A percentile compares a stretch with the other conserved stretches of the same genome.
Conservation (phyloP, 768 basidiomycete genomes). For the Tricholoma saponaceum region DNA sequence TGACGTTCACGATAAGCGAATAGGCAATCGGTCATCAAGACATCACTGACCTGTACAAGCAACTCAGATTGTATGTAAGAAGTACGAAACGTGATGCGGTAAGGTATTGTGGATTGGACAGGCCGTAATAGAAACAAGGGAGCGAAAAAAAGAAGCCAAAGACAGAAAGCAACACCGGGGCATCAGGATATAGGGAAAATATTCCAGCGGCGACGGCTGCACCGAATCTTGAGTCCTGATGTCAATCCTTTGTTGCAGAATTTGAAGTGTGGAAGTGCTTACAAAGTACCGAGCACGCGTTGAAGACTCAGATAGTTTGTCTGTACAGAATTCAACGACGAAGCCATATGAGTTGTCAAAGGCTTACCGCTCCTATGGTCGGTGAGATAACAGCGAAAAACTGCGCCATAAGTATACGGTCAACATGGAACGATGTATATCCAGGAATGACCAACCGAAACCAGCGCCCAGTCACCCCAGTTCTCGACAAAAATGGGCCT, state of each 20-base stretch:
- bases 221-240: conserved; percentile 52
- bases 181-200: conserved; percentile 73
- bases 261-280: conserved; percentile 24
- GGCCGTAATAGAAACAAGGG: conserved; percentile 91
- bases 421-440: conserved; percentile 3
- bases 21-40: not conserved
- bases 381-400: conserved; percentile 91
- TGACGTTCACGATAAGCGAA: conserved; percentile 21
- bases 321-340: conserved; percentile 30
- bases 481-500: conserved; percentile 77
- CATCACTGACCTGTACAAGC: conserved; percentile 52
- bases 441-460: conserved; percentile 57
- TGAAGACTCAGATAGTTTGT: conserved; percentile 85
- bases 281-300: conserved; percentile 85
- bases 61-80: conserved; percentile 88
- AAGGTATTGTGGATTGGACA: conserved; percentile 72
- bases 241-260: not conserved
- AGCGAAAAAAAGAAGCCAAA: conserved; percentile 89
- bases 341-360: not conserved
- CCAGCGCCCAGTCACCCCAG: conserved; percentile 93
- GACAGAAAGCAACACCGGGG: conserved; percentile 67
- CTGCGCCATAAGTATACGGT: conserved; percentile 26
- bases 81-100: conserved; percentile 78
- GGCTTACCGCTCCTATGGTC: conserved; percentile 75
- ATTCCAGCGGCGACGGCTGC: conserved; percentile 70